These are phyloP conservation scores for Candida peoriensis DNA, from an alignment of 805 yeast genomes.

Conservation along the genomic window DNA sequence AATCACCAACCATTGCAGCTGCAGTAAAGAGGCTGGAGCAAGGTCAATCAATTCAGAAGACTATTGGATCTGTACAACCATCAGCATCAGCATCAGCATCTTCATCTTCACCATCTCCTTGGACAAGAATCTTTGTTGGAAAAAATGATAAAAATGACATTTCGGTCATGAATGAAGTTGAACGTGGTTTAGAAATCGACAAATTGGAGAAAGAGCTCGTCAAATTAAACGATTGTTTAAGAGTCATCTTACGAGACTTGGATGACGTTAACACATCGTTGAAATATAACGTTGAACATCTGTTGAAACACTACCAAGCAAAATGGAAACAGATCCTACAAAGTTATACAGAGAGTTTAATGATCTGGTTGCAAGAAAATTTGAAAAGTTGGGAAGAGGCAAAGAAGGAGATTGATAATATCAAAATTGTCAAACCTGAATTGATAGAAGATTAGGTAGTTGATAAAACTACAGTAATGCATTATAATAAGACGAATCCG, in stretches of 20 bases:
- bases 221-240: conserved; percentile 35
- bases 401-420: conserved; percentile 18
- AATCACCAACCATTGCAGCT: conserved; percentile 30
- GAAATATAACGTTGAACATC: conserved; percentile 23
- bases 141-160: conserved; percentile 12
- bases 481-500: background rate
- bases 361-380: conserved; percentile 34
- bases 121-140: conserved; percentile 22
- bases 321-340: conserved; percentile 27
- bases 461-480: background rate
- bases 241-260: conserved; percentile 31
- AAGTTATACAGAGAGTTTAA: conserved; percentile 27
- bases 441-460: too few species aligned
- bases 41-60: conserved; percentile 19
- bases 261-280: conserved; percentile 30
- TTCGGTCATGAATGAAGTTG: conserved; percentile 27
- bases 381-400: conserved; percentile 36
- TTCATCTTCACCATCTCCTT: conserved; percentile 22
- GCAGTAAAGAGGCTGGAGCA: conserved; percentile 26
- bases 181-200: conserved; percentile 32
- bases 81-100: too few species aligned
- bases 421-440: conserved; percentile 9
- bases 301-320: conserved; percentile 23
- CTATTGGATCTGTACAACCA: too few species aligned
- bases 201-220: conserved; percentile 31